phyloP scores from a whole-genome alignment of 2,329 filamentous ascomycete species.

The Fusarium sp. region DNA sequence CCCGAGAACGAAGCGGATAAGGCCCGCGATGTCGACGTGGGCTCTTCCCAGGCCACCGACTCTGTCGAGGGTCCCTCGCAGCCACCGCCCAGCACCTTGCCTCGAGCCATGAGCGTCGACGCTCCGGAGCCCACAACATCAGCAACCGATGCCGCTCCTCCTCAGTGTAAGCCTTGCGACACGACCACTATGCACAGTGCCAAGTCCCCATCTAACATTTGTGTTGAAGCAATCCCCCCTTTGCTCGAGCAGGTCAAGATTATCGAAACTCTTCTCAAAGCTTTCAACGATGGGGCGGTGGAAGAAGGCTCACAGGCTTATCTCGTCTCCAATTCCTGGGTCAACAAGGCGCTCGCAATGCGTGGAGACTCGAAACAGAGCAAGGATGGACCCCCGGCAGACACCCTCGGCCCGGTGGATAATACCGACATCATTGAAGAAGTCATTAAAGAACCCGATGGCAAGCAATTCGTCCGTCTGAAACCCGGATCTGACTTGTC shows the following conservation, averaged over 20 bases:
- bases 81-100: slow-evolving; percentile 40
- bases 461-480: slow-evolving; percentile 78
- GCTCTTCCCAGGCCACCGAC: slow-evolving; percentile 48
- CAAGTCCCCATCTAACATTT: slow-evolving; percentile 32
- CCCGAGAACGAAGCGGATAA: slow-evolving; percentile 61
- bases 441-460: slow-evolving; percentile 66
- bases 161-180: slow-evolving; percentile 48
- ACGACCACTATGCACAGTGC: slow-evolving; percentile 1
- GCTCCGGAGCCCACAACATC: slow-evolving; percentile 50
- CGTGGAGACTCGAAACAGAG: slow-evolving; percentile 71
- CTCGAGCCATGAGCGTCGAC: slow-evolving; percentile 62
- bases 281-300: slow-evolving; percentile 67
- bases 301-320: slow-evolving; percentile 83
- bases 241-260: slow-evolving; percentile 77
- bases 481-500: slow-evolving; percentile 78
- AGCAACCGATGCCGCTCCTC: slow-evolving; percentile 33
- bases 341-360: slow-evolving; percentile 79
- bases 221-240: slow-evolving; percentile 53
- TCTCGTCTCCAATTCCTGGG: slow-evolving; percentile 85
- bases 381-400: slow-evolving; percentile 72
- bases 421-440: slow-evolving; percentile 86
- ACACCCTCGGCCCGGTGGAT: slow-evolving; percentile 83
- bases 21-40: slow-evolving; percentile 65
- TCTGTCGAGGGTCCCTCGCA: slow-evolving; percentile 34
- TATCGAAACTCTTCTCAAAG: slow-evolving; percentile 75